Evolutionary conservation across 352 stramenopile genomes (phyloP).

Genomic region (Phytopythium boreale): DNA sequence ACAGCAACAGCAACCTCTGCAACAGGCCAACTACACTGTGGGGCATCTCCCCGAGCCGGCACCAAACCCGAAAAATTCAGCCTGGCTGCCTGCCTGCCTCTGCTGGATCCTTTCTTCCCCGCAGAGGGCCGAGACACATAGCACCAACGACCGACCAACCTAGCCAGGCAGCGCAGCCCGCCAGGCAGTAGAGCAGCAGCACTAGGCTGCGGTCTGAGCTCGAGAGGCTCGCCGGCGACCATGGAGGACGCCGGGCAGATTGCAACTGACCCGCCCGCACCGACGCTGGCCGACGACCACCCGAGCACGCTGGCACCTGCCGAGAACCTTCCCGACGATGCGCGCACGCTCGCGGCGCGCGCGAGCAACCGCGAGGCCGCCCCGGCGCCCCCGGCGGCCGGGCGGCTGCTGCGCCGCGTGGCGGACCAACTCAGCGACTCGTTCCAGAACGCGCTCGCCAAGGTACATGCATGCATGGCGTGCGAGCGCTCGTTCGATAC

Average conservation of each 20-base stretch:
- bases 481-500: not conserved
- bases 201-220: no score
- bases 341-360: slow-evolving; percentile 2
- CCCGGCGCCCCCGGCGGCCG: slow-evolving; percentile 5
- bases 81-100: no score
- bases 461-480: slow-evolving; percentile 12
- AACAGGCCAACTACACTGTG: no score
- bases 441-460: slow-evolving; percentile 21
- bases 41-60: no score
- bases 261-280: not conserved
- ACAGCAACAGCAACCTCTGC: not conserved
- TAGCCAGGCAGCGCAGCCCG: no score
- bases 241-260: slow-evolving; percentile 3
- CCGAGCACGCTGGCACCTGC: slow-evolving; percentile 8
- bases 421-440: slow-evolving; percentile 17
- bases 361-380: slow-evolving; percentile 1
- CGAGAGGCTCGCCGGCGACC: not conserved
- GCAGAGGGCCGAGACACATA: not conserved
- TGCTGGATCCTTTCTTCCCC: not conserved
- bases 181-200: not conserved
- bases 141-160: not conserved
- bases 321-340: slow-evolving; percentile 10
- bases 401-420: slow-evolving; percentile 21
- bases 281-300: not conserved
- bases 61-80: not conserved